Evolutionary conservation across 768 basidiomycete species (phyloP).

Genomic region (Suillus discolor): DNA sequence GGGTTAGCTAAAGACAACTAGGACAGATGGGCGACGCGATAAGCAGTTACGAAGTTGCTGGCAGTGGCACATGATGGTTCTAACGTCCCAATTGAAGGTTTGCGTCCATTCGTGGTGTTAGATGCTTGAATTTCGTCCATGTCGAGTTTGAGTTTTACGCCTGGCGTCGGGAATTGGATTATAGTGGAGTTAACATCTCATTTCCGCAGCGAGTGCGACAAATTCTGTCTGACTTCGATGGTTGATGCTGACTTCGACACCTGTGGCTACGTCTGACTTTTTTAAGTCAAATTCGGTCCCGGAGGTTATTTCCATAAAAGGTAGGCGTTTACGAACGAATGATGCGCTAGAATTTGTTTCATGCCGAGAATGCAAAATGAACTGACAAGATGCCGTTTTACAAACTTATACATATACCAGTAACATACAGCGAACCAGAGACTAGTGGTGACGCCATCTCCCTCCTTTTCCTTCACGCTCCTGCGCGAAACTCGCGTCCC

Average conservation of each 20-base stretch:
- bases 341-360: slow-evolving; percentile 16
- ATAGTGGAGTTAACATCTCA: too few relatives aligned
- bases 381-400: neutral
- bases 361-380: slow-evolving; percentile 17
- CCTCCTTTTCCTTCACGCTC: slow-evolving; percentile 14
- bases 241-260: too few relatives aligned
- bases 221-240: neutral
- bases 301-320: slow-evolving; percentile 22
- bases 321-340: slow-evolving; percentile 35
- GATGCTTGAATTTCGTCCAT: too few relatives aligned
- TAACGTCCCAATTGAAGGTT: too few relatives aligned
- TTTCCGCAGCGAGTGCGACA: too few relatives aligned
- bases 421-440: neutral
- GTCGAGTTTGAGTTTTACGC: too few relatives aligned
- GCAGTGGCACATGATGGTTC: too few relatives aligned
- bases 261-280: neutral
- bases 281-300: neutral
- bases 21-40: too few relatives aligned
- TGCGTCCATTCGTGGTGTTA: too few relatives aligned
- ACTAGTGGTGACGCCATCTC: slow-evolving; percentile 3
- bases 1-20: too few relatives aligned
- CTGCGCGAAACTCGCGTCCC: slow-evolving; percentile 7
- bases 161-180: too few relatives aligned
- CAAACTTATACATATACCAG: neutral
- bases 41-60: too few relatives aligned